phyloP scores from a whole-genome alignment of 306 rosid genomes.

The Citrullus colocynthis region DNA sequence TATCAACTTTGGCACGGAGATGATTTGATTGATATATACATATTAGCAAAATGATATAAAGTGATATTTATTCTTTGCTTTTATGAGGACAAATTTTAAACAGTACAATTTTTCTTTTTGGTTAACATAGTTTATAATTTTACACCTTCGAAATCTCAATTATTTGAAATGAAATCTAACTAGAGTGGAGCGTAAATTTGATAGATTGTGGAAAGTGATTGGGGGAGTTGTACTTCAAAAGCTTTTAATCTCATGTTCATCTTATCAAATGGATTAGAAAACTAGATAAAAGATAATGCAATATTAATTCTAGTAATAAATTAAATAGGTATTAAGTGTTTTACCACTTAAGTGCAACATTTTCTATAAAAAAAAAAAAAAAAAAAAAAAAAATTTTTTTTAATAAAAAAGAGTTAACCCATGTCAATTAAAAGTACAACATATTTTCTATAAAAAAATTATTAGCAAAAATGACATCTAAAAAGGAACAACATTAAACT shows the following conservation, averaged over 20 bases:
- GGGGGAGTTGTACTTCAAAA: background rate
- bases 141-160: background rate
- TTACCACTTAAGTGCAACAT: too few relatives aligned
- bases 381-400: too few relatives aligned
- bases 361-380: too few relatives aligned
- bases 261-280: too few relatives aligned
- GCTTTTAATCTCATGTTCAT: background rate
- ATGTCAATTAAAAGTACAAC: too few relatives aligned
- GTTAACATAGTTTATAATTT: background rate
- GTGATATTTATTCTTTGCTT: background rate
- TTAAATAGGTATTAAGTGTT: too few relatives aligned
- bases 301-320: too few relatives aligned
- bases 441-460: too few relatives aligned
- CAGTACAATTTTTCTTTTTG: background rate
- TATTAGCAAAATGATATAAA: background rate
- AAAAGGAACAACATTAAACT: too few relatives aligned
- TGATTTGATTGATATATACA: background rate
- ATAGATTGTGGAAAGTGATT: background rate
- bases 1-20: background rate
- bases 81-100: background rate
- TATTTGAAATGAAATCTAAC: background rate
- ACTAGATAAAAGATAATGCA: background rate
- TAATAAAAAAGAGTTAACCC: too few relatives aligned
- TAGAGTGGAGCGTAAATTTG: background rate
- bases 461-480: too few relatives aligned